Base-by-base conservation (phyloP, 2,329 filamentous ascomycete genomes). In the Fusarium sp. region DNA sequence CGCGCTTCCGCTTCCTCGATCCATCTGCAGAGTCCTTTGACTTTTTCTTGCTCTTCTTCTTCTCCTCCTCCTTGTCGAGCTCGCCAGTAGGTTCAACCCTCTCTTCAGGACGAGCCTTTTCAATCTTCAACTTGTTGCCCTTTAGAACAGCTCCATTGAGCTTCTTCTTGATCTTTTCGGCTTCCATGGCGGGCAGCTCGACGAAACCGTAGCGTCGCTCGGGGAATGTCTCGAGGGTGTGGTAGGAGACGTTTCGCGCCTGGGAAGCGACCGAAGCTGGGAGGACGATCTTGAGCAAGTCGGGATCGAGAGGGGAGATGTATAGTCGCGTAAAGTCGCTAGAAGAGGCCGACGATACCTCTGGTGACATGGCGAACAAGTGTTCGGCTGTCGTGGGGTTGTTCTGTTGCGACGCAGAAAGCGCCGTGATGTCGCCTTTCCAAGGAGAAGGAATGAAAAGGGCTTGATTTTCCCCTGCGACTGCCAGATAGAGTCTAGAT, bases 151-250 rank as follows among this genome's bases (percentile, higher is more conserved):
- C 90, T 35, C 96, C 96, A 86, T 98, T 93, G 59, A 98, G 88
- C 85, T 96, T 98, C 84, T 93, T 96, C 85, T 92, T 94, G 63
- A 98, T 84, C 82, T 95, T 97, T n/a, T 96, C 93, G 11, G 96
- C 96, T 74, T 97, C 95, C 83, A 90, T 89, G 4, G 82, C 84
- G 1, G 95, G 95, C 40, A 99, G 84, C 56, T 97, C 95, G 69
- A 98, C 87, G 84, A 93, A 99, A 65, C 96, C 96, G 90, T 94
- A 99, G 62, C 90, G 92, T 80, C 91, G 93, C 75, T 99, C 96
- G 16, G 96, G 96, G 73, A 97, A 98, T 1, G 95, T 95, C 79
- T 94, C 90, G 75, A 98, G 85, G 6, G 87, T 87, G 83, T 98
- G 96, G 84, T 93, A 98, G n/a, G 95, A 98, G 62, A 98, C 89